phyloP scores from a whole-genome alignment of 148 eudicot species.

The Amaranthus hypochondriacus region DNA sequence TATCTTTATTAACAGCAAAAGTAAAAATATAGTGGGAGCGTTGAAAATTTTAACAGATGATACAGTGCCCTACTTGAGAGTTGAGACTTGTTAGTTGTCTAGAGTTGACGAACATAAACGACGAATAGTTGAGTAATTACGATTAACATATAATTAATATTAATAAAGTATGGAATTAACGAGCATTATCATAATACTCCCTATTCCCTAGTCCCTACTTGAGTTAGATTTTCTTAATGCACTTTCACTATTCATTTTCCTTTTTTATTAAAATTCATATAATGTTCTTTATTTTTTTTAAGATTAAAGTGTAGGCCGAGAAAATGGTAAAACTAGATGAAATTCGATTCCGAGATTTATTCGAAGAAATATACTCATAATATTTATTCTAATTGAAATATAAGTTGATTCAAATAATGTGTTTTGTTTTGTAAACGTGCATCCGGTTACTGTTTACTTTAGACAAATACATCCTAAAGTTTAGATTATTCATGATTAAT shows the following conservation, averaged over 20 bases:
- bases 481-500: too few relatives aligned
- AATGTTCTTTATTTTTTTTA: too few relatives aligned
- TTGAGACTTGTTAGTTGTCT: not conserved
- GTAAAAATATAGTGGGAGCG: conserved; percentile 7
- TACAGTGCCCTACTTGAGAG: conserved; percentile 20
- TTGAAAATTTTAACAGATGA: not conserved
- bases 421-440: too few relatives aligned
- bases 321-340: too few relatives aligned
- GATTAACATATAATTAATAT: too few relatives aligned
- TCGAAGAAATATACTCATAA: too few relatives aligned
- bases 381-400: too few relatives aligned
- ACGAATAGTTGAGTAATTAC: conserved; percentile 4
- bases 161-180: not conserved
- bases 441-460: too few relatives aligned
- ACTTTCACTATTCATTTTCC: conserved; percentile 5
- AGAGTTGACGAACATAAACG: conserved; percentile 7
- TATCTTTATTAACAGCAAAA: not conserved
- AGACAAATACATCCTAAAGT: too few relatives aligned
- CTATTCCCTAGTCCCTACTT: conserved; percentile 1
- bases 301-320: too few relatives aligned
- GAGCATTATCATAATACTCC: not conserved
- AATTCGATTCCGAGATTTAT: too few relatives aligned
- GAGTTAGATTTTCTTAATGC: conserved; percentile 7
- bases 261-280: not conserved
- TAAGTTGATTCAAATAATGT: too few relatives aligned